Percentiles rank a stretch among this genome's conserved stretches.
Evolutionary conservation across 2,329 filamentous ascomycete genomes (phyloP).

Genomic region (Calonectria multiphialidica): DNA sequence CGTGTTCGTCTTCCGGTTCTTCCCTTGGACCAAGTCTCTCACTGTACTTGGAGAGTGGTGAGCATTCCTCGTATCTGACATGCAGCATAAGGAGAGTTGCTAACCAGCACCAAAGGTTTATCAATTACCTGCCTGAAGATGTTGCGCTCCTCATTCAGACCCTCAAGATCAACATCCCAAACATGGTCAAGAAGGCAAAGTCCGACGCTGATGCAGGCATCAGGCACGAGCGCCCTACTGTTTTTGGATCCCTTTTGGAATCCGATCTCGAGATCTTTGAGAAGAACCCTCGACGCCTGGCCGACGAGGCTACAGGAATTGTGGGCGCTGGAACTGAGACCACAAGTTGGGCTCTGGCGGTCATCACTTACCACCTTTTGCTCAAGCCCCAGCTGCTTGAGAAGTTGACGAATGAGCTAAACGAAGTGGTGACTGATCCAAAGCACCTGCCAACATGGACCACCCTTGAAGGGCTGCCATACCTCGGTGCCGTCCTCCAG

Average conservation of each 20-base stretch:
- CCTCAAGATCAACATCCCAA: conserved; percentile 9
- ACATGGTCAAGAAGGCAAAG: conserved; percentile 8
- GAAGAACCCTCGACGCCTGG: neutral
- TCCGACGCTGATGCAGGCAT: neutral
- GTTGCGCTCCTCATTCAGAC: conserved; percentile 5
- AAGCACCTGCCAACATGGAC: conserved; percentile 6
- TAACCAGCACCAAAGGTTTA: neutral
- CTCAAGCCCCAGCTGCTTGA: neutral
- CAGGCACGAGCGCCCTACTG: conserved; percentile 5
- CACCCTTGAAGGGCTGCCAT: neutral
- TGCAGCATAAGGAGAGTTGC: neutral
- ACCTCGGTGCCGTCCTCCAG: conserved; percentile 4
- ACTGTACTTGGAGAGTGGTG: conserved; percentile 11
- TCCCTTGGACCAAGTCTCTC: conserved; percentile 9
- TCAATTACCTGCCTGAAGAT: conserved; percentile 6
- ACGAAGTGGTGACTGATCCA: neutral
- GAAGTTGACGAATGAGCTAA: conserved; percentile 4
- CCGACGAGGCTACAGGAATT: conserved; percentile 7
- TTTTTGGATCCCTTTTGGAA: conserved; percentile 8
- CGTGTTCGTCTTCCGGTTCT: conserved; percentile 6
- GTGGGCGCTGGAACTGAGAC: conserved; percentile 13
- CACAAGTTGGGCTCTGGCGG: neutral
- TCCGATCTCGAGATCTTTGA: neutral
- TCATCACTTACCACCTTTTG: conserved; percentile 7
- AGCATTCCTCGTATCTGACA: neutral